Base-by-base conservation (phyloP, 2,329 filamentous ascomycete genomes). In the Zymoseptoria crescenta region DNA sequence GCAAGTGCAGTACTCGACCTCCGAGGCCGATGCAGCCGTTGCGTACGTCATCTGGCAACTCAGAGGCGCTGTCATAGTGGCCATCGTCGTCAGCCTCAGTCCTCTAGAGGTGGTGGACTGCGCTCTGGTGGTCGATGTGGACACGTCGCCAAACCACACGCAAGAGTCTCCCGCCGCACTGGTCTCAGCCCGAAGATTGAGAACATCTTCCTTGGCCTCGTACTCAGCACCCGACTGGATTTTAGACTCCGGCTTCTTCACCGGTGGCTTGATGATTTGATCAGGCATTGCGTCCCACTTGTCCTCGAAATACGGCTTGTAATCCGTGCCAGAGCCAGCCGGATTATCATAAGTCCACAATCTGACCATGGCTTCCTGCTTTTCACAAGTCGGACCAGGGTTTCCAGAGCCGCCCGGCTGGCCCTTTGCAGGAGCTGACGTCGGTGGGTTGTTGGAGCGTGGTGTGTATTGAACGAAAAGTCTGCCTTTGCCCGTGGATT, bases 391-490 rank as follows among this genome's bases (percentile, higher is more conserved):
- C 27, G 45, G 29, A n/a, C 30, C 7, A 10, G 52, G 35, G 13
- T 51, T 57, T 51, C 50, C n/a, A 7, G 55, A 30, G 20, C 53
- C 5, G 19, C 54, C 56, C 19, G 58, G 45, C 13, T 41, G 27
- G 3, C 56, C 35, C 1, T 16, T 16, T 41, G 35, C 35, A 9
- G 35, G 35, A 41, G 35, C 35, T 9, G 35, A 16, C 10, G 10
- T 16, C 35, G 35, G 35, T 13, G 35, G 35, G 4, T 45, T 3
- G 5, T 45, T 45, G 35, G 35, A 13, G 35, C 35, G 35, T 45
- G 35, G 57, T 49, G 56, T 55, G 53, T 59, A 62, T 55, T 59
- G 55, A 8, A 62, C 28, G n/a, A 62, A 48, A 8, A 59, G 28
- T 30, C 57, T 59, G 8, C 60, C 60, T 20, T 49, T 51, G 10